A percentile compares a stretch with the other conserved stretches of the same genome.
Evolutionary conservation across 2,329 filamentous ascomycete species (phyloP).

Genomic region (Penicillium sp.): DNA sequence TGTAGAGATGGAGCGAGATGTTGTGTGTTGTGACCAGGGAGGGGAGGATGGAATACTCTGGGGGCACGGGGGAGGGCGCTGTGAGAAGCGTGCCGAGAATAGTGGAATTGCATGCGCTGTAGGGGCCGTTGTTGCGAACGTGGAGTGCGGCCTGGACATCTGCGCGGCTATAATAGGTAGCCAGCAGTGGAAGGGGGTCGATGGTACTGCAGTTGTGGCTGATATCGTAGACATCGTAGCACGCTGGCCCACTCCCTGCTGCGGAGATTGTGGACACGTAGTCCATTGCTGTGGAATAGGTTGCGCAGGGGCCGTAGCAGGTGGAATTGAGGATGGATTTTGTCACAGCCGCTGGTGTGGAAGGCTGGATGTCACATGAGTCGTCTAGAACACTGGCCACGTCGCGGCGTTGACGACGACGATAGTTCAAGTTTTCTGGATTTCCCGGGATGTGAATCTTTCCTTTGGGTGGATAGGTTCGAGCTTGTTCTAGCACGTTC

Average conservation of each 20-base stretch:
- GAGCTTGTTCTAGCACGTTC: conserved; percentile 26
- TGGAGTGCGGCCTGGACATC: conserved; percentile 37
- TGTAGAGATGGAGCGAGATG: conserved; percentile 37
- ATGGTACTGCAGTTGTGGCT: conserved; percentile 31
- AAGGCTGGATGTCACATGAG: conserved; percentile 27
- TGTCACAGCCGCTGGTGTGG: conserved; percentile 24
- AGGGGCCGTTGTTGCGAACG: conserved; percentile 19
- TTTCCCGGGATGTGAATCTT: conserved; percentile 33
- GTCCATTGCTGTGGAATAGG: conserved; percentile 34
- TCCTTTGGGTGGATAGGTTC: conserved; percentile 30
- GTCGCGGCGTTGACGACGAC: conserved; percentile 14
- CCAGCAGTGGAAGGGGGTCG: conserved; percentile 23
- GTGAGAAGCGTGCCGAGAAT: conserved; percentile 28
- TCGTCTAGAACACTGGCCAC: conserved; percentile 13
- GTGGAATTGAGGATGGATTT: conserved; percentile 34
- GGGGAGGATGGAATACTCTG: conserved; percentile 35
- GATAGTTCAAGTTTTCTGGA: conserved; percentile 32
- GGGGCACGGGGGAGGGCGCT: conserved; percentile 24
- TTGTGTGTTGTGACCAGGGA: conserved; percentile 31
- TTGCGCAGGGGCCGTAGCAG: conserved; percentile 38
- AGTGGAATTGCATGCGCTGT: conserved; percentile 31
- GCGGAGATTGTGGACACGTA: conserved; percentile 25
- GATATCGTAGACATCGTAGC: conserved; percentile 39
- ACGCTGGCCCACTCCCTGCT: conserved; percentile 16
- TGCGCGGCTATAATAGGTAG: conserved; percentile 33